phyloP scores from a whole-genome alignment of 345 rosid genomes.

The Salix viminalis region DNA sequence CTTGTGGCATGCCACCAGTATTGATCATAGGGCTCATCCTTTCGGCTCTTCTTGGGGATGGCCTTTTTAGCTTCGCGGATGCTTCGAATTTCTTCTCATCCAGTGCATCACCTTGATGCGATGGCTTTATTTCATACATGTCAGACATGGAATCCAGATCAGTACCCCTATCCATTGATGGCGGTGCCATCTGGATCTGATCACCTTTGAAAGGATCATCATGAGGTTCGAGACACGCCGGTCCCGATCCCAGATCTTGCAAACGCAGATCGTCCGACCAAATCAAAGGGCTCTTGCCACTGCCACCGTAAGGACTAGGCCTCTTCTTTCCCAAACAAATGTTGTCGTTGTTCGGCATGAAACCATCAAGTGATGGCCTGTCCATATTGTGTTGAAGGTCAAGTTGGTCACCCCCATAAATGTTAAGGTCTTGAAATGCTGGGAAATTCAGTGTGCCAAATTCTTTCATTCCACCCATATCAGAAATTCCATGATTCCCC shows the following conservation, averaged over 20 bases:
- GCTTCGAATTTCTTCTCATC: conserved; percentile 44
- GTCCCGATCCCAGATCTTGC: conserved; percentile 42
- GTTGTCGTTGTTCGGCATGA: conserved; percentile 41
- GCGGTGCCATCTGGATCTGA: conserved; percentile 39
- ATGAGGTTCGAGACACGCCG: conserved; percentile 37
- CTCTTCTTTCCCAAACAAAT: conserved; percentile 68
- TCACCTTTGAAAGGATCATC: conserved; percentile 35
- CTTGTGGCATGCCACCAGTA: conserved; percentile 42
- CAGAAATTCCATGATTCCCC: conserved; percentile 46
- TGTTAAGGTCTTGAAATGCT: conserved; percentile 87
- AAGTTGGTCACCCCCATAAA: conserved; percentile 57
- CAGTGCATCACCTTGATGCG: conserved; percentile 48
- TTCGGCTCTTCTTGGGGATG: conserved; percentile 59
- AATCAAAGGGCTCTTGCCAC: conserved; percentile 62
- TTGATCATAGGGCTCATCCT: conserved; percentile 56
- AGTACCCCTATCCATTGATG: conserved; percentile 40
- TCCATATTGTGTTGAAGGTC: conserved; percentile 65
- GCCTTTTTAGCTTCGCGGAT: conserved; percentile 51
- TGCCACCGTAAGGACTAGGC: conserved; percentile 49
- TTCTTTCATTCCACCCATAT: conserved; percentile 38
- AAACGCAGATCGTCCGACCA: conserved; percentile 79
- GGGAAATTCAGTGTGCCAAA: conserved; percentile 64
- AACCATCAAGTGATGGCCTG: conserved; percentile 45
- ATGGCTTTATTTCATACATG: conserved; percentile 62
- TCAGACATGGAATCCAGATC: conserved; percentile 66